A percentile compares a stretch with the other conserved stretches of the same genome.
Conservation (phyloP, 805 yeast genomes). For the Zygotorulaspora chibaensis region DNA sequence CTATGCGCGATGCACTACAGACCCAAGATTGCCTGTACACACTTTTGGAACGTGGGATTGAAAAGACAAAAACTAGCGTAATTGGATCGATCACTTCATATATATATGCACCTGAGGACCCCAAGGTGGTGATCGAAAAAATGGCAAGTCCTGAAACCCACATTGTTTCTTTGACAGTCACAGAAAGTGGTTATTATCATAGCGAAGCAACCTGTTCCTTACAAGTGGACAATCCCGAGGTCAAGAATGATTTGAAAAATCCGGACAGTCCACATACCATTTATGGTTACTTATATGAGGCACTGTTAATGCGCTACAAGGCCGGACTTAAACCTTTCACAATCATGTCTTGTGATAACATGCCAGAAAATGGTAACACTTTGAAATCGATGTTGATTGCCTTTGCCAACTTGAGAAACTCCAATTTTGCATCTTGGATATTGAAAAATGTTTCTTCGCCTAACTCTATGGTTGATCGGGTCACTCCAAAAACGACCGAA, state of each 20-base stretch:
- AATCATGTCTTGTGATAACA: conserved; percentile 10
- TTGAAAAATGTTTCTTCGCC: conserved; percentile 6
- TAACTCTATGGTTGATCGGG: conserved; percentile 11
- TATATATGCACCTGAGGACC: conserved; percentile 9
- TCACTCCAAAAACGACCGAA: conserved; percentile 8
- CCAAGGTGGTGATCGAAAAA: conserved; percentile 8
- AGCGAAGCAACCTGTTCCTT: conserved; percentile 7
- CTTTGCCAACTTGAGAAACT: conserved; percentile 5
- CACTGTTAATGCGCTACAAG: conserved; percentile 5
- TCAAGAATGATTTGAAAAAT: conserved; percentile 6
- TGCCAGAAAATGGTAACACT: conserved; percentile 10
- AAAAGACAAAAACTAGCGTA: background rate
- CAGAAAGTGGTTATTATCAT: conserved; percentile 8
- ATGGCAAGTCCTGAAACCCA: conserved; percentile 8
- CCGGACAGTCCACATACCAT: conserved; percentile 4
- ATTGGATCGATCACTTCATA: conserved; percentile 7
- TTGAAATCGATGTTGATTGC: conserved; percentile 7
- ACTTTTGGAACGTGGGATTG: conserved; percentile 3
- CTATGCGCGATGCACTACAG: conserved; percentile 5
- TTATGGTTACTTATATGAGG: conserved; percentile 8
- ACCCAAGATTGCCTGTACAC: conserved; percentile 6
- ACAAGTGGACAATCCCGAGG: conserved; percentile 5
- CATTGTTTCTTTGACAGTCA: conserved; percentile 9
- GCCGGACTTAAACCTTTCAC: conserved; percentile 8
- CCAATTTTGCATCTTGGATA: conserved; percentile 8